Percentiles rank a stretch among this genome's conserved stretches.
phyloP scores from a whole-genome alignment of 352 stramenopile genomes.

The Pelagophyceae sp. region DNA sequence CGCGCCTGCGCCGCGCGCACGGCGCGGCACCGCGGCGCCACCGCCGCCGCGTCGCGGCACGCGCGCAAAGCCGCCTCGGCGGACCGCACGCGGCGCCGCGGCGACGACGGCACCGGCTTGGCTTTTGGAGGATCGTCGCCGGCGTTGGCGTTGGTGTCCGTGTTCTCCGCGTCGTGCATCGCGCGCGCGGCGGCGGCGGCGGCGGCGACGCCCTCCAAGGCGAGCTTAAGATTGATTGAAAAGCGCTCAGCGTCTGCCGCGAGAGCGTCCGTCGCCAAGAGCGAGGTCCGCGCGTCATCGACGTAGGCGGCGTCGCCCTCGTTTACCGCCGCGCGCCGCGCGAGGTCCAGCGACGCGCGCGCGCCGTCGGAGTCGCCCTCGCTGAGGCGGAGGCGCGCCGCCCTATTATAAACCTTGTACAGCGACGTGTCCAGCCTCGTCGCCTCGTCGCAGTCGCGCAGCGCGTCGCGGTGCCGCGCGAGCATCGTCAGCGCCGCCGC shows the following conservation, averaged over 20 bases:
- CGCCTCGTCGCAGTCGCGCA: constrained; percentile 6
- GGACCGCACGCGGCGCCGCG: too few relatives aligned
- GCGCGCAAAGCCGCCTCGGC: background rate
- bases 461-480: background rate
- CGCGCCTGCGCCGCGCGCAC: background rate
- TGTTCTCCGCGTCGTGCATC: background rate
- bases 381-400: background rate
- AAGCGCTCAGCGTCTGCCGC: too few relatives aligned
- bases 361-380: background rate
- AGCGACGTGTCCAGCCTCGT: background rate
- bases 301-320: background rate
- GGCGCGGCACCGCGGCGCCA: background rate
- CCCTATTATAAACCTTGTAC: constrained; percentile 5
- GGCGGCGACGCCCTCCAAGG: too few relatives aligned
- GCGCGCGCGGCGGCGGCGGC: background rate
- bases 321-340: background rate
- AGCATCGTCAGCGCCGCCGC: constrained; percentile 6
- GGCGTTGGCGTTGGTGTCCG: background rate
- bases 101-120: too few relatives aligned
- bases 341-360: background rate
- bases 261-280: background rate
- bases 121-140: background rate
- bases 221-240: too few relatives aligned
- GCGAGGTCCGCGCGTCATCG: background rate
- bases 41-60: background rate